Percentiles rank a stretch among this genome's conserved stretches.
phyloP scores from a whole-genome alignment of 2,329 filamentous ascomycete genomes.

The Ascomycota sp. region DNA sequence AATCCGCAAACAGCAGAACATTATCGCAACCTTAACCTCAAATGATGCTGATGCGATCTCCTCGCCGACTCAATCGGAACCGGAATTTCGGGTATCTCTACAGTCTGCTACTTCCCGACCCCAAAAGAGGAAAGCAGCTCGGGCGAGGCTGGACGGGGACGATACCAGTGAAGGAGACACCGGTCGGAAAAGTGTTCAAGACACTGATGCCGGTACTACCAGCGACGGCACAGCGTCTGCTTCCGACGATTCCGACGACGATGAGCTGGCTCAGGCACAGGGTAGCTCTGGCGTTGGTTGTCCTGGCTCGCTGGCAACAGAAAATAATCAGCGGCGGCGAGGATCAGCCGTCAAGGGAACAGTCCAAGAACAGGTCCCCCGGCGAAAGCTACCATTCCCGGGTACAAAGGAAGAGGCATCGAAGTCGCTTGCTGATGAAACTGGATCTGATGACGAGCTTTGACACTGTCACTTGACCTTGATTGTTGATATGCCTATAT shows the following conservation, averaged over 20 bases:
- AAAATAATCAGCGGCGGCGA: slow-evolving; percentile 1
- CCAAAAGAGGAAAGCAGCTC: slow-evolving; percentile 25
- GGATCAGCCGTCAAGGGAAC: slow-evolving; percentile 5
- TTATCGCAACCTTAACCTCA: slow-evolving; percentile 25
- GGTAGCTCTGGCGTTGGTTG: background rate
- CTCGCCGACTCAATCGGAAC: slow-evolving; percentile 8
- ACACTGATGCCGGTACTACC: slow-evolving; percentile 18
- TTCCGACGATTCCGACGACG: slow-evolving; percentile 19
- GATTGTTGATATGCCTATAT: background rate
- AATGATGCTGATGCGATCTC: slow-evolving; percentile 9
- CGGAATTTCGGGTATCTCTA: slow-evolving; percentile 6
- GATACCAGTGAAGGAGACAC: slow-evolving; percentile 18
- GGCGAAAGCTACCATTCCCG: slow-evolving; percentile 22
- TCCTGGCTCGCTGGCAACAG: background rate
- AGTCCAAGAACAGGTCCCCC: slow-evolving; percentile 13
- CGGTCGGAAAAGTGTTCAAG: slow-evolving; percentile 13
- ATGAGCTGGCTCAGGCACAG: slow-evolving; percentile 7
- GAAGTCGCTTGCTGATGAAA: slow-evolving; percentile 18
- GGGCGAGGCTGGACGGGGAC: slow-evolving; percentile 18
- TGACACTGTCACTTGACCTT: slow-evolving; percentile 6
- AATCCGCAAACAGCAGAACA: slow-evolving; percentile 48
- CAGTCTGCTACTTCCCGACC: slow-evolving; percentile 16
- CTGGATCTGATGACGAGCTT: slow-evolving; percentile 33
- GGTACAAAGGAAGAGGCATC: slow-evolving; percentile 14
- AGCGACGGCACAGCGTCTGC: slow-evolving; percentile 19